Evolutionary conservation across 2,329 filamentous ascomycete species (phyloP).

Genomic region (Arachnopeziza araneosa): DNA sequence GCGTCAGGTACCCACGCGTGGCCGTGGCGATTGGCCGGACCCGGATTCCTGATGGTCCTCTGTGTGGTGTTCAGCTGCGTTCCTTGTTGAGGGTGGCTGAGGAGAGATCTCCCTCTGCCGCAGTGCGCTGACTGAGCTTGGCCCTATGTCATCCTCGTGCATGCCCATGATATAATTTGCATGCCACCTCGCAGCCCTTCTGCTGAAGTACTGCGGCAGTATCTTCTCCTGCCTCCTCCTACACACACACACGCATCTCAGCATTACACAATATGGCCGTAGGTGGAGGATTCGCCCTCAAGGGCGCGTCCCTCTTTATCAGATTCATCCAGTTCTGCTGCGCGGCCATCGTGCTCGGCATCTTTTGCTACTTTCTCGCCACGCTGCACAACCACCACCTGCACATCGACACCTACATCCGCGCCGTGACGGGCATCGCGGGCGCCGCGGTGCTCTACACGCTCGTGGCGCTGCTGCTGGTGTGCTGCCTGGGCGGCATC

Average conservation of each 20-base stretch:
- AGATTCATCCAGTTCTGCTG: slow-evolving; percentile 70
- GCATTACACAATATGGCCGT: slow-evolving; percentile 46
- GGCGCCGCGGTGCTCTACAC: slow-evolving; percentile 72
- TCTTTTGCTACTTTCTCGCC: slow-evolving; percentile 82
- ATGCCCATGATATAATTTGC: background rate
- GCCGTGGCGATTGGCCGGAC: too few relatives aligned
- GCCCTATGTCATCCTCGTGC: background rate
- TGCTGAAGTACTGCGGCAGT: background rate
- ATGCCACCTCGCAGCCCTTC: background rate
- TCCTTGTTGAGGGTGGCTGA: background rate
- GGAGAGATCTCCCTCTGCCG: too few relatives aligned
- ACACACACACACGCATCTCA: background rate
- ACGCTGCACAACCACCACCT: slow-evolving; percentile 61
- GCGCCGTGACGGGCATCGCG: slow-evolving; percentile 72
- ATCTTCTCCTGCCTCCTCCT: background rate
- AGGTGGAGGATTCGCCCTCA: slow-evolving; percentile 55
- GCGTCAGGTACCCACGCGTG: too few relatives aligned
- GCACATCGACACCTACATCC: slow-evolving; percentile 57
- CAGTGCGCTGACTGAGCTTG: background rate
- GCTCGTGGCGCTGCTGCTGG: slow-evolving; percentile 63
- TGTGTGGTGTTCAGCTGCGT: background rate
- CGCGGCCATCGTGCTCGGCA: slow-evolving; percentile 66
- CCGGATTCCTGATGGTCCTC: background rate
- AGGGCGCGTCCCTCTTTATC: slow-evolving; percentile 63
- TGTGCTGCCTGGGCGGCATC: slow-evolving; percentile 74